phyloP scores from a whole-genome alignment of 2,329 filamentous ascomycete species.

The Talaromyces sp. region DNA sequence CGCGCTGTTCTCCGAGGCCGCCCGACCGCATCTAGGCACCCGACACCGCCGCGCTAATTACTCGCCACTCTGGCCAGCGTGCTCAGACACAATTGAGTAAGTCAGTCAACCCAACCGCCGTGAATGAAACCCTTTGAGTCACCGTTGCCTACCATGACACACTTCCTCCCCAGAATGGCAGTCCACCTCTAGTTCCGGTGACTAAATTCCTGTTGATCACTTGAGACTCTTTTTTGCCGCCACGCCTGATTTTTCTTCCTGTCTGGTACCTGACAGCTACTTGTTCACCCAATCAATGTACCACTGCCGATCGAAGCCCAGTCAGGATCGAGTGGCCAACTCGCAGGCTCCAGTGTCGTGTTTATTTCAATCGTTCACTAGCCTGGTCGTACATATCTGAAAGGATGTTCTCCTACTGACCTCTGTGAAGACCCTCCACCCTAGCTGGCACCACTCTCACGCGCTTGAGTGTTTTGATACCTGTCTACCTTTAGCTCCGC shows the following conservation, averaged over 20 bases:
- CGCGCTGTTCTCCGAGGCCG: constrained; percentile 1
- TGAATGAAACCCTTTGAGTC: constrained; percentile 9
- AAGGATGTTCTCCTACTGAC: constrained; percentile 4
- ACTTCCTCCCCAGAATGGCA: constrained; percentile 1
- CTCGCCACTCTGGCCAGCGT: constrained; percentile 13
- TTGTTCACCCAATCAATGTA: constrained; percentile 6
- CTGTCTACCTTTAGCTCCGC: constrained; percentile 9
- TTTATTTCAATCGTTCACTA: constrained; percentile 8
- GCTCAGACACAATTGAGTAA: constrained; percentile 9
- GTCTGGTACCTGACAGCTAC: constrained; percentile 13
- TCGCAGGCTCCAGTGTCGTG: constrained; percentile 4
- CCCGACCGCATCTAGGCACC: constrained; percentile 17
- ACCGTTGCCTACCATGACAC: constrained; percentile 16
- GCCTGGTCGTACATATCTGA: neutral
- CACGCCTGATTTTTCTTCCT: neutral
- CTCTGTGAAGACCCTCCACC: neutral
- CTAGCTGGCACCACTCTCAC: constrained; percentile 11
- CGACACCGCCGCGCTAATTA: constrained; percentile 17
- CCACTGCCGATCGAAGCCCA: neutral
- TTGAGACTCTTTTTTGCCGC: constrained; percentile 12
- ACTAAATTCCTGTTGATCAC: constrained; percentile 10
- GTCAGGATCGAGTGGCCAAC: constrained; percentile 12
- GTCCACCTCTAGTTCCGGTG: neutral
- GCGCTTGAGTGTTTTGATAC: neutral
- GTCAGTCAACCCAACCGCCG: constrained; percentile 1